Conservation (phyloP, 2,329 filamentous ascomycete genomes). For the Sporothrix globosa region DNA sequence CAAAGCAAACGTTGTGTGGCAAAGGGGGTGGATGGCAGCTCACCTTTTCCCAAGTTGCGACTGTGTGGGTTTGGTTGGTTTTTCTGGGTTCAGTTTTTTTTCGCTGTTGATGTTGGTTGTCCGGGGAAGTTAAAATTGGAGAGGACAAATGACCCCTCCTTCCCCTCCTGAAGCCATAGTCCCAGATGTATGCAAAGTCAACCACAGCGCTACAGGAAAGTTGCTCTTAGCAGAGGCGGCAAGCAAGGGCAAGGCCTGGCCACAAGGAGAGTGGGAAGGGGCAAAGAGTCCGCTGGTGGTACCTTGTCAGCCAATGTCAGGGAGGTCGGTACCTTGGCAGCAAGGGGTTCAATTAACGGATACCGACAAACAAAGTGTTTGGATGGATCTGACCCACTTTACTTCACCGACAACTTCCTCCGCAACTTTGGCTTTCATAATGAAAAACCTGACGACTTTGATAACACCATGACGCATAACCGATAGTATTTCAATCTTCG, state of each 20-base stretch:
- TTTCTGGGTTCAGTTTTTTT: conserved; percentile 25
- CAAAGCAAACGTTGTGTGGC: neutral
- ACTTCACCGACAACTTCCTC: conserved; percentile 9
- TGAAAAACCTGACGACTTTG: neutral
- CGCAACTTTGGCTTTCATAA: neutral
- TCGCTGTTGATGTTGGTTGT: conserved; percentile 32
- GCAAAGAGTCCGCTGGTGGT: neutral
- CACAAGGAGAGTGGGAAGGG: neutral
- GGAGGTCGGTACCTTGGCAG: neutral
- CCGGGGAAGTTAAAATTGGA: conserved; percentile 32
- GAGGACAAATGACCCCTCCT: conserved; percentile 33
- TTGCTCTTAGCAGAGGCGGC: conserved; percentile 5
- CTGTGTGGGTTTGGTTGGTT: conserved; percentile 21
- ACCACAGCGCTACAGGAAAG: conserved; percentile 11
- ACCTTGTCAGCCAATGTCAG: neutral
- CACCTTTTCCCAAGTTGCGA: conserved; percentile 13
- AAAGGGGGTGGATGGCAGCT: conserved; percentile 8
- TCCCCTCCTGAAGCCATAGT: conserved; percentile 26
- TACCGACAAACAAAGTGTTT: neutral
- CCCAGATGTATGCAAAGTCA: conserved; percentile 13
- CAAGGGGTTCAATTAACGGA: conserved; percentile 3
- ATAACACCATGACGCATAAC: neutral
- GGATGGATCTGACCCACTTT: neutral
- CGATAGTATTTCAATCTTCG: no score
- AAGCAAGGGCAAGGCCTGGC: neutral